Conservation (phyloP, 2,329 filamentous ascomycete species). For the Beauveria pseudobassiana region DNA sequence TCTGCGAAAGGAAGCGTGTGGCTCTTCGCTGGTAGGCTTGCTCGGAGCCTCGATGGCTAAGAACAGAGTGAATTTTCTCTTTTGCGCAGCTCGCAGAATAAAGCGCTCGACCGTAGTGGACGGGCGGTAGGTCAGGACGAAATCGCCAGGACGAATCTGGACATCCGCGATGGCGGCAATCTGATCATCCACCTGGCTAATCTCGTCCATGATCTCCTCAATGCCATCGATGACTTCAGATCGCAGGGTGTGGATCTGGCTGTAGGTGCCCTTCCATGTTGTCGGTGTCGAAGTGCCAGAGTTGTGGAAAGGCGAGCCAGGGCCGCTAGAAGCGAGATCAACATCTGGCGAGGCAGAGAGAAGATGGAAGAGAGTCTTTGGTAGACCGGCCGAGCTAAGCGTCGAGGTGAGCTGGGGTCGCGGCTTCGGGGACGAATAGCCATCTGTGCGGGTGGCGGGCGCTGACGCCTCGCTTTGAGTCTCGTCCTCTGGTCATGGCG, state of each 20-base stretch:
- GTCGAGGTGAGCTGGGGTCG: slow-evolving; percentile 45
- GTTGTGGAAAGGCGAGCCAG: slow-evolving; percentile 39
- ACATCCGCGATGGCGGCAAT: slow-evolving; percentile 83
- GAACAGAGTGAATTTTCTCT: slow-evolving; percentile 86
- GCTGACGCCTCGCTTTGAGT: slow-evolving; percentile 41
- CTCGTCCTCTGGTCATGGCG: slow-evolving; percentile 58
- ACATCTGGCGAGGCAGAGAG: slow-evolving; percentile 63
- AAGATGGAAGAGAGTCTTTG: slow-evolving; percentile 81
- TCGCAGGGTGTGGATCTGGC: slow-evolving; percentile 61
- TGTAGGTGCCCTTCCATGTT: slow-evolving; percentile 27
- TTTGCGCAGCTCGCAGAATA: slow-evolving; percentile 75
- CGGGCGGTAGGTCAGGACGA: slow-evolving; percentile 82
- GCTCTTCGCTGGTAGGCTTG: slow-evolving; percentile 28
- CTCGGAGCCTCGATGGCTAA: slow-evolving; percentile 59
- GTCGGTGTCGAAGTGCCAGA: slow-evolving; percentile 45
- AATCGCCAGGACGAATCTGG: slow-evolving; percentile 88
- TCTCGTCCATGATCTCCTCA: slow-evolving; percentile 90
- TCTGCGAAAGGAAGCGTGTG: slow-evolving; percentile 58
- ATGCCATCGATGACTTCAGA: slow-evolving; percentile 92
- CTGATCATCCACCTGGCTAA: slow-evolving; percentile 86
- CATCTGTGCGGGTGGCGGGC: slow-evolving; percentile 27
- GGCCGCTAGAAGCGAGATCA: slow-evolving; percentile 24
- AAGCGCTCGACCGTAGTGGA: slow-evolving; percentile 86
- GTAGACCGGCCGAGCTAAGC: slow-evolving; percentile 56
- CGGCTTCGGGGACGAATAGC: slow-evolving; percentile 40